Evolutionary conservation across 208 protist species (phyloP).

Genomic region (Acanthamoeba rhysodes): DNA sequence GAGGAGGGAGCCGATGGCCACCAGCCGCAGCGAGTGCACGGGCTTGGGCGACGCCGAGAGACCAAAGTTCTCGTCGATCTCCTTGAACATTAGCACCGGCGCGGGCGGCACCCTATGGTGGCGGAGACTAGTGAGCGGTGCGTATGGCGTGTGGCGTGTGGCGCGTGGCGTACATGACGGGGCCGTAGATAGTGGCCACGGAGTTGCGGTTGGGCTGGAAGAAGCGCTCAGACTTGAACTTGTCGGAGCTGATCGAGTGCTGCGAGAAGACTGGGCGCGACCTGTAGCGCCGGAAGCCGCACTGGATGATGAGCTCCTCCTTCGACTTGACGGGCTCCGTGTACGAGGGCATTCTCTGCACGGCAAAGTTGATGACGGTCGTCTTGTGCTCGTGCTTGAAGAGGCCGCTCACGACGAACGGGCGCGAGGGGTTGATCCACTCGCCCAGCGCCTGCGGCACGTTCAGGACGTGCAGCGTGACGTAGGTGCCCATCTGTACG

Average conservation of each 20-base stretch:
- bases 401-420: constrained; percentile 87
- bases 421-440: constrained; percentile 56
- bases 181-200: constrained; percentile 90
- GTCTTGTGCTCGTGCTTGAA: constrained; percentile 91
- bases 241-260: constrained; percentile 83
- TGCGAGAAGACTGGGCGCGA: constrained; percentile 89
- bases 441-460: constrained; percentile 75
- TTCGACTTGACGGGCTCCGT: constrained; percentile 90
- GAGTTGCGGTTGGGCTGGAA: constrained; percentile 83
- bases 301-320: constrained; percentile 87
- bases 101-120: constrained; percentile 34
- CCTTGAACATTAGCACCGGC: constrained; percentile 75
- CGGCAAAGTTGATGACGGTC: constrained; percentile 90
- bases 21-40: constrained; percentile 74
- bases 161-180: constrained; percentile 84
- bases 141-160: no score
- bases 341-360: constrained; percentile 81
- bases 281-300: constrained; percentile 89
- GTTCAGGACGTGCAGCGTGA: constrained; percentile 83
- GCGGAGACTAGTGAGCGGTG: background rate
- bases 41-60: background rate
- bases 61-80: constrained; percentile 63
- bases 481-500: constrained; percentile 78
- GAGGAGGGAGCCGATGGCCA: constrained; percentile 84
- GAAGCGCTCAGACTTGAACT: constrained; percentile 91